Percentiles rank a stretch among this genome's conserved stretches.
phyloP scores from a whole-genome alignment of 306 rosid genomes.

The Astragalus membranaceus region DNA sequence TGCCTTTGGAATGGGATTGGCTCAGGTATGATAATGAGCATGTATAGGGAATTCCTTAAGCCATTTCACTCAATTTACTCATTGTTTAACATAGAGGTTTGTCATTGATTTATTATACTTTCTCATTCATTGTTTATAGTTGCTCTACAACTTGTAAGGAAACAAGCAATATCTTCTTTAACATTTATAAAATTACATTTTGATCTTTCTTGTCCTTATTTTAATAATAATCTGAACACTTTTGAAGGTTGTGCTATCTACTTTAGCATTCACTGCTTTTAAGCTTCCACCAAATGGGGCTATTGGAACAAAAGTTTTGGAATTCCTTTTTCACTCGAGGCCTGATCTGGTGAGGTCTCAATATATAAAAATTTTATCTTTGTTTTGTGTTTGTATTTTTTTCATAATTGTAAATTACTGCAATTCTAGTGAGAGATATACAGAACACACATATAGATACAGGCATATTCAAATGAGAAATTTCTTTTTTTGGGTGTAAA shows the following conservation, averaged over 20 bases:
- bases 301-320: conserved; percentile 78
- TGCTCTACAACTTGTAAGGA: background rate
- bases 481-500: background rate
- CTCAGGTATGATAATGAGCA: conserved; percentile 61
- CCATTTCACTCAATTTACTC: background rate
- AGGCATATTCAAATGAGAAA: background rate
- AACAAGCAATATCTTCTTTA: background rate
- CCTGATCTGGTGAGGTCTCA: conserved; percentile 78
- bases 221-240: conserved; percentile 7
- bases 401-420: background rate
- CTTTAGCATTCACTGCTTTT: conserved; percentile 95
- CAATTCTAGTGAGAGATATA: background rate
- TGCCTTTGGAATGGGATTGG: conserved; percentile 94
- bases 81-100: conserved; percentile 8
- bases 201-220: background rate
- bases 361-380: background rate
- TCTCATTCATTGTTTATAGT: conserved; percentile 10
- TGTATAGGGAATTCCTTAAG: background rate
- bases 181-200: background rate
- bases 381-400: conserved; percentile 6
- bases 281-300: conserved; percentile 99
- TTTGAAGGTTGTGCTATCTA: conserved; percentile 84
- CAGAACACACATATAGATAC: background rate
- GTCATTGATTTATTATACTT: conserved; percentile 7
- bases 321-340: conserved; percentile 89